Evolutionary conservation across 129 eudicot species (phyloP).

Genomic region (Chrysanthemum makinoi): DNA sequence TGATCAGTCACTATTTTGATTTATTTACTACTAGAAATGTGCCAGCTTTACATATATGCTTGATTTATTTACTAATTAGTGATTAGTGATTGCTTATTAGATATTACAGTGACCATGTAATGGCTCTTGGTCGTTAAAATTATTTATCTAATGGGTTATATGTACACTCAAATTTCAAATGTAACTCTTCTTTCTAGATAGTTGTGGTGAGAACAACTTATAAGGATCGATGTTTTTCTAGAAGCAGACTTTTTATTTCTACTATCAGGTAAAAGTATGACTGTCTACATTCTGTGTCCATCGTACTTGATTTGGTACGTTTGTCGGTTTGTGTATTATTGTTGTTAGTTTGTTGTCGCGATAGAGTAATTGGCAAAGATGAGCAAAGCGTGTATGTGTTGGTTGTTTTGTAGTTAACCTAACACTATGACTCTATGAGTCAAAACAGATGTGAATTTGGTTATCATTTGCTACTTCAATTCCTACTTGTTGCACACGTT

Average conservation of each 20-base stretch:
- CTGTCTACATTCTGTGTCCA: too few species aligned
- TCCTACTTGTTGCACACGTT: neutral
- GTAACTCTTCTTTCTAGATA: too few species aligned
- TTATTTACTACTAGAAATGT: neutral
- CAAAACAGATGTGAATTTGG: neutral
- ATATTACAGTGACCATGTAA: neutral
- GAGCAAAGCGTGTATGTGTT: neutral
- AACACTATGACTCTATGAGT: neutral
- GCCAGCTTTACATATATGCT: neutral
- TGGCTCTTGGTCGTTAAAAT: neutral
- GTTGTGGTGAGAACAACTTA: too few species aligned
- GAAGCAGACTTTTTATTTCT: too few species aligned
- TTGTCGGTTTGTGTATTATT: neutral
- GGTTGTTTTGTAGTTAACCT: constrained; percentile 3
- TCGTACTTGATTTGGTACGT: too few species aligned
- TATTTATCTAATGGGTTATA: neutral
- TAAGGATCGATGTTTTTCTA: too few species aligned
- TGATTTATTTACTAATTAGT: neutral
- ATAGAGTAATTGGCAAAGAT: neutral
- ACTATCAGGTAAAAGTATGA: too few species aligned
- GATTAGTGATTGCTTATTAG: constrained; percentile 26
- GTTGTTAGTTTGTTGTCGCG: too few species aligned
- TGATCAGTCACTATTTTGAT: constrained; percentile 15
- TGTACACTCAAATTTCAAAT: too few species aligned
- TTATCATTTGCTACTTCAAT: constrained; percentile 8